phyloP scores from a whole-genome alignment of 768 basidiomycete genomes.

The Pulveroboletus sp. region DNA sequence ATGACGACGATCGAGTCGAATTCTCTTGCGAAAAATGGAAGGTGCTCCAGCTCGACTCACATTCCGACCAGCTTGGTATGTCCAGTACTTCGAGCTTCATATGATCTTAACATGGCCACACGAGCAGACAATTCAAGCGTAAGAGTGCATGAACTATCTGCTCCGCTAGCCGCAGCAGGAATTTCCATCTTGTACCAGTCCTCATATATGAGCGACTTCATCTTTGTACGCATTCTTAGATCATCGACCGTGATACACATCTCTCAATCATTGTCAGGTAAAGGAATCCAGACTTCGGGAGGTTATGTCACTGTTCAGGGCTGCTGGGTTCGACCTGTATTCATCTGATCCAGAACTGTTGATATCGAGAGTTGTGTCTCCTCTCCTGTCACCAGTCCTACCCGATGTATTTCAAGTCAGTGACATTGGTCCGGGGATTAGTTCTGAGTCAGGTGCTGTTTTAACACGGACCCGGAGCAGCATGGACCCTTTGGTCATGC shows the following conservation, averaged over 20 bases:
- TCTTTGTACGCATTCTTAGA: conserved; percentile 52
- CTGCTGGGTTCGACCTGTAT: conserved; percentile 65
- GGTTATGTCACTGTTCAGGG: conserved; percentile 54
- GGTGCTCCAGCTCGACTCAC: conserved; percentile 78
- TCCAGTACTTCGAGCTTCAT: conserved; percentile 8
- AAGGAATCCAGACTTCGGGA: conserved; percentile 62
- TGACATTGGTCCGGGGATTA: conserved; percentile 29
- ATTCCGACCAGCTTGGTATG: conserved; percentile 65
- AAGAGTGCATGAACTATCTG: conserved; percentile 71
- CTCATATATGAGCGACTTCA: conserved; percentile 79
- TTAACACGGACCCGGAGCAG: conserved; percentile 46
- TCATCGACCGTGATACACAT: background rate
- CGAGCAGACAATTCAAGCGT: conserved; percentile 61
- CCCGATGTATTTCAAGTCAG: conserved; percentile 28
- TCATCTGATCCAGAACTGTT: conserved; percentile 41
- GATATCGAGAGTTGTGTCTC: conserved; percentile 28
- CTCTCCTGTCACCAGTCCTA: conserved; percentile 31
- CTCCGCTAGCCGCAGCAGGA: conserved; percentile 68
- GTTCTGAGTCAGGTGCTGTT: conserved; percentile 39
- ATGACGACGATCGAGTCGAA: conserved; percentile 51
- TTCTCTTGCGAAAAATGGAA: conserved; percentile 73
- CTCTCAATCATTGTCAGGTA: conserved; percentile 41
- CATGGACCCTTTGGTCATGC: conserved; percentile 30
- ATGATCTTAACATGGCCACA: conserved; percentile 6
- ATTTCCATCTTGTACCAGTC: conserved; percentile 83